Conservation (phyloP, 192 early-diverging fungal genomes). For the Backusella australiensis region DNA sequence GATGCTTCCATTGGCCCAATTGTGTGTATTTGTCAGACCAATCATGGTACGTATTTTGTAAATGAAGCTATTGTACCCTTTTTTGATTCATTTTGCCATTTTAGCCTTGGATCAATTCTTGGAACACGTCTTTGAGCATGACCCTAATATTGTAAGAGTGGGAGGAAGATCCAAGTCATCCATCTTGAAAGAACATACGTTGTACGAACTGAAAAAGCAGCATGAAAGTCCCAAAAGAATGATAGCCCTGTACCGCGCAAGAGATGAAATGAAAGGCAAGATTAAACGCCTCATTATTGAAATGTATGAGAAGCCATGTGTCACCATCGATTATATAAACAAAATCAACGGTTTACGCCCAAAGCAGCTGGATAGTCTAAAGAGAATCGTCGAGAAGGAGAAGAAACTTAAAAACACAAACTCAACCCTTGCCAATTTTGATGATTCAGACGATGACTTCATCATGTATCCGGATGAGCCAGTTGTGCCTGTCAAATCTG, state of each 20-base stretch:
- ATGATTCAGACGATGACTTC: slow-evolving; percentile 33
- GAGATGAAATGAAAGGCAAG: slow-evolving; percentile 27
- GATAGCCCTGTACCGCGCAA: slow-evolving; percentile 22
- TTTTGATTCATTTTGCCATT: not conserved
- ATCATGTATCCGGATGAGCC: slow-evolving; percentile 16
- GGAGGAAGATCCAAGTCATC: slow-evolving; percentile 49
- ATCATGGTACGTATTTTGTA: slow-evolving; percentile 42
- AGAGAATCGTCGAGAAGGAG: slow-evolving; percentile 32
- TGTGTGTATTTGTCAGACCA: slow-evolving; percentile 56
- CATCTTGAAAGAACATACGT: slow-evolving; percentile 23
- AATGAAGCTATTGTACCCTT: not conserved
- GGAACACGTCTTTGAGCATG: slow-evolving; percentile 42
- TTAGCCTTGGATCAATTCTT: slow-evolving; percentile 40
- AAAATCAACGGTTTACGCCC: slow-evolving; percentile 28
- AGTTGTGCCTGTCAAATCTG: not conserved
- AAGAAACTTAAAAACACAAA: not conserved
- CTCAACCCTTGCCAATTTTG: not conserved
- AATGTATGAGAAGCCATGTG: slow-evolving; percentile 44
- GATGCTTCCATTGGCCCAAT: slow-evolving; percentile 38
- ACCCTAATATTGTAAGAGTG: slow-evolving; percentile 44
- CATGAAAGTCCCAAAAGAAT: slow-evolving; percentile 26
- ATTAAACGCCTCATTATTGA: slow-evolving; percentile 37
- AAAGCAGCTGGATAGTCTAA: slow-evolving; percentile 39
- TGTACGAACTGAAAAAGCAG: slow-evolving; percentile 39
- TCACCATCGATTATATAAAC: slow-evolving; percentile 33